These are phyloP conservation scores for Ceratocystis huliohia DNA, from an alignment of 2,329 filamentous ascomycete genomes.

Conservation along the genomic window DNA sequence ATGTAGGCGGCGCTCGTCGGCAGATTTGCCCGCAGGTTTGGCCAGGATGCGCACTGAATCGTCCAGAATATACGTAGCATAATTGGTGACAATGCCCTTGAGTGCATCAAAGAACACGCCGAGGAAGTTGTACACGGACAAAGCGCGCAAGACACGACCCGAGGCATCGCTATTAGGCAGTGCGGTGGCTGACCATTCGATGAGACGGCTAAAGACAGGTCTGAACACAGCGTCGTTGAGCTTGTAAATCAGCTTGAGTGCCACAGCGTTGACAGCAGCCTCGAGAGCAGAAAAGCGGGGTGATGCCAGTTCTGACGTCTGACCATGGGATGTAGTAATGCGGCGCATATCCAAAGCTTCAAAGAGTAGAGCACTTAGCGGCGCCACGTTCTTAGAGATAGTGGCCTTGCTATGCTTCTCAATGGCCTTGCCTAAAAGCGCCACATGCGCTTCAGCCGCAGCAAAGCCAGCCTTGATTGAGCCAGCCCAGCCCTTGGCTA, in stretches of 20 bases:
- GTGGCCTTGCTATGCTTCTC: slow-evolving; percentile 65
- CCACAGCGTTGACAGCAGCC: slow-evolving; percentile 51
- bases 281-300: slow-evolving; percentile 49
- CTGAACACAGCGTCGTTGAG: slow-evolving; percentile 89
- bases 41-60: slow-evolving; percentile 52
- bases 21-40: slow-evolving; percentile 32
- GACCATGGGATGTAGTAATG: slow-evolving; percentile 37
- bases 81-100: slow-evolving; percentile 88
- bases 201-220: slow-evolving; percentile 74
- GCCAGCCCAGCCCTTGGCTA: slow-evolving; percentile 58
- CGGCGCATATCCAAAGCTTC: slow-evolving; percentile 53
- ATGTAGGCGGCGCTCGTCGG: slow-evolving; percentile 48
- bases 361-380: slow-evolving; percentile 54
- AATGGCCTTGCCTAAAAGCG: slow-evolving; percentile 57
- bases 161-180: slow-evolving; percentile 48
- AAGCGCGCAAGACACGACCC: slow-evolving; percentile 50
- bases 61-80: slow-evolving; percentile 74
- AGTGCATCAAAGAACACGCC: slow-evolving; percentile 68
- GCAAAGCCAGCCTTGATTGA: slow-evolving; percentile 50
- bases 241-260: slow-evolving; percentile 88
- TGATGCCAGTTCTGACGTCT: slow-evolving; percentile 33
- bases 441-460: slow-evolving; percentile 55
- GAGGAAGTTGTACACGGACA: slow-evolving; percentile 72
- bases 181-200: slow-evolving; percentile 59
- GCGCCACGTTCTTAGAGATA: slow-evolving; percentile 60